A percentile compares a stretch with the other conserved stretches of the same genome.
These are phyloP conservation scores for Tolypocladium guangdongense DNA, from an alignment of 2,329 filamentous ascomycete genomes.

Conservation along the genomic window DNA sequence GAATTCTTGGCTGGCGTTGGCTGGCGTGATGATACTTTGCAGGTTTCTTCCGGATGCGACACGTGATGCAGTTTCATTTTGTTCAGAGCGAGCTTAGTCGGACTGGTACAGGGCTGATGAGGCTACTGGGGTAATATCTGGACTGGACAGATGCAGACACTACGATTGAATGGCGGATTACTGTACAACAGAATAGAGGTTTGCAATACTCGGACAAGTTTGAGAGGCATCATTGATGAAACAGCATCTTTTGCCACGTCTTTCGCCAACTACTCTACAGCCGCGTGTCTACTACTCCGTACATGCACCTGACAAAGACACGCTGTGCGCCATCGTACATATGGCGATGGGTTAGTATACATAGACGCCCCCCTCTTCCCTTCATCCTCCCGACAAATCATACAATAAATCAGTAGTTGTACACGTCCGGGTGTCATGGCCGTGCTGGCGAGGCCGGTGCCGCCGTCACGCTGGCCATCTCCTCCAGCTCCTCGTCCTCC, in stretches of 20 bases:
- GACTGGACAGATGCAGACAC: neutral
- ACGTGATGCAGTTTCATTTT: neutral
- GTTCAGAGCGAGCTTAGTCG: neutral
- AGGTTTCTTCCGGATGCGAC: neutral
- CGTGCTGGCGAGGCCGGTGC: neutral
- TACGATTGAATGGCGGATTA: neutral
- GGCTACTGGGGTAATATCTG: neutral
- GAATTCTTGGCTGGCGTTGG: neutral
- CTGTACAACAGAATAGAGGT: neutral
- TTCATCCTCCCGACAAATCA: neutral
- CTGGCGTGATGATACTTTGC: neutral
- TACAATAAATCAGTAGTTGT: neutral
- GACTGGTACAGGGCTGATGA: neutral
- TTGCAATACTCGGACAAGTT: neutral
- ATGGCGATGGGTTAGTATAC: neutral
- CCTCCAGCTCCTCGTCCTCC: constrained; percentile 41
- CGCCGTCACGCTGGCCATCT: constrained; percentile 23
- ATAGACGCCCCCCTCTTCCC: neutral
- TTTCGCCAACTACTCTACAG: neutral
- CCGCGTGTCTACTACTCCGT: neutral
- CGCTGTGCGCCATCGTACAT: neutral
- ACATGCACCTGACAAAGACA: neutral
- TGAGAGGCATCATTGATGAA: neutral
- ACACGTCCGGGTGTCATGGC: neutral
- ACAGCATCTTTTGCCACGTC: neutral